Evolutionary conservation across 2,329 filamentous ascomycete species (phyloP).

Genomic region (Exophiala oligosperma): DNA sequence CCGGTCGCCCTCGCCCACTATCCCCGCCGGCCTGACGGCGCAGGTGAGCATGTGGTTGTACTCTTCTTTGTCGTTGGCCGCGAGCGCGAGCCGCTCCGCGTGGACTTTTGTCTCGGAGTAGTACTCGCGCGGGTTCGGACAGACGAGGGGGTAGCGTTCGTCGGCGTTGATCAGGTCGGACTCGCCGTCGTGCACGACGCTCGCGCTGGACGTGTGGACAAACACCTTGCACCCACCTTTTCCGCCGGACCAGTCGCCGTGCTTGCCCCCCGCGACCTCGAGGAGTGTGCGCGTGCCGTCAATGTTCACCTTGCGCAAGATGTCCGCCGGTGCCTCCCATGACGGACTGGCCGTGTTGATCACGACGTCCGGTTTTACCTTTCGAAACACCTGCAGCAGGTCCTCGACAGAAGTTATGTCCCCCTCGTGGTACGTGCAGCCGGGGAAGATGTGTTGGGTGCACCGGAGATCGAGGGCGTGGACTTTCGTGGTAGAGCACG

Average conservation of each 20-base stretch:
- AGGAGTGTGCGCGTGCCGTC: conserved; percentile 75
- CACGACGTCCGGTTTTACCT: conserved; percentile 74
- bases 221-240: conserved; percentile 68
- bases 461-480: conserved; percentile 73
- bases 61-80: conserved; percentile 63
- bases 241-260: conserved; percentile 48
- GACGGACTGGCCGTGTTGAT: conserved; percentile 84
- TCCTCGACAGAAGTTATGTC: conserved; percentile 70
- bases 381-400: conserved; percentile 63
- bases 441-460: conserved; percentile 63
- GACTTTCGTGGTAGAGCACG: conserved; percentile 51
- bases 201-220: conserved; percentile 88
- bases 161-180: conserved; percentile 80
- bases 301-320: conserved; percentile 82
- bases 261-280: conserved; percentile 67
- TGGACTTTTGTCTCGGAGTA: conserved; percentile 90
- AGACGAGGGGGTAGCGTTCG: conserved; percentile 76
- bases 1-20: conserved; percentile 83
- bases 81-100: conserved; percentile 78
- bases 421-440: conserved; percentile 69
- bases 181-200: conserved; percentile 79
- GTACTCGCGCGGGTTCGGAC: conserved; percentile 69
- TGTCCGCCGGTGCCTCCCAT: conserved; percentile 53
- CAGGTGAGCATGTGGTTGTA: conserved; percentile 68
- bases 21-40: conserved; percentile 80